These are phyloP conservation scores for Aspergillus versicolor DNA, from an alignment of 2,329 filamentous ascomycete species.

Conservation along the genomic window DNA sequence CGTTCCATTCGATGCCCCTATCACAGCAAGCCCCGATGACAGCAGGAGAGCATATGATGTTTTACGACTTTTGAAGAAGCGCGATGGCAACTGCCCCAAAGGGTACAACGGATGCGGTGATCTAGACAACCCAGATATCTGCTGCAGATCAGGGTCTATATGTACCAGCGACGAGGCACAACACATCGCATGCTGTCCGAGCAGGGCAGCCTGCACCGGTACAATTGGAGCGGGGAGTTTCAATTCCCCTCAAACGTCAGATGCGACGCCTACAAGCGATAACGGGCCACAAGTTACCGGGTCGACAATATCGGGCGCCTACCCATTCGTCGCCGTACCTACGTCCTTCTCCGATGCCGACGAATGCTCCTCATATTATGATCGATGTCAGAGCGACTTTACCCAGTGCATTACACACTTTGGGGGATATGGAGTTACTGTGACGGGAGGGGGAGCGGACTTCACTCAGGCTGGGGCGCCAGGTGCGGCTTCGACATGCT, in stretches of 20 bases:
- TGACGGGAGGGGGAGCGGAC: slow-evolving; percentile 50
- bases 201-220: slow-evolving; percentile 58
- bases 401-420: slow-evolving; percentile 45
- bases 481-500: slow-evolving; percentile 46
- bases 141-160: slow-evolving; percentile 54
- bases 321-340: slow-evolving; percentile 54
- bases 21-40: slow-evolving; percentile 17
- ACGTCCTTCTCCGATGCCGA: slow-evolving; percentile 53
- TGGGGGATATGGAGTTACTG: slow-evolving; percentile 52
- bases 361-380: slow-evolving; percentile 55
- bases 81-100: slow-evolving; percentile 48
- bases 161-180: slow-evolving; percentile 58
- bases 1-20: slow-evolving; percentile 30
- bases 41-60: slow-evolving; percentile 30
- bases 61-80: slow-evolving; percentile 32
- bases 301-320: slow-evolving; percentile 50
- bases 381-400: slow-evolving; percentile 51
- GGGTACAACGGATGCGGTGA: slow-evolving; percentile 54
- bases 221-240: slow-evolving; percentile 43
- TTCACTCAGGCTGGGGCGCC: slow-evolving; percentile 49
- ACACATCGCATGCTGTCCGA: slow-evolving; percentile 63
- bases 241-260: slow-evolving; percentile 34
- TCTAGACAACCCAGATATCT: slow-evolving; percentile 54
- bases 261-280: slow-evolving; percentile 25
- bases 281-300: slow-evolving; percentile 29